Evolutionary conservation across 2,329 filamentous ascomycete species (phyloP), one percentile per base, ranked within the genome.

Genomic region (Rutstroemia sp.): DNA sequence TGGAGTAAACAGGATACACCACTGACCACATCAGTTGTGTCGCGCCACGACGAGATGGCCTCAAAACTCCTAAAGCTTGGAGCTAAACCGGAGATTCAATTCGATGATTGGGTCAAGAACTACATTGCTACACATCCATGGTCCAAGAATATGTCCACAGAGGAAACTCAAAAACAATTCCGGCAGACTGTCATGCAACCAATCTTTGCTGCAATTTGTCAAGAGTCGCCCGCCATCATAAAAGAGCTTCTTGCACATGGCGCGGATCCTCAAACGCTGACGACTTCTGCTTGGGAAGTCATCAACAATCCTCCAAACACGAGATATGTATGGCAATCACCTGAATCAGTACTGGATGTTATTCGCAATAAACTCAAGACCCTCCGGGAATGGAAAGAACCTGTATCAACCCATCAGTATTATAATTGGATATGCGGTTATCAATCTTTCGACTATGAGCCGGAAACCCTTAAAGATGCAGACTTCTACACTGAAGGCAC

Each of bases 41-140:
- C 73, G 2, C 75, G 75, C 8, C 77, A 88, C 59, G 55, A 73
- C 2, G 71, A 76, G 2, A 71, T 84, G 37, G 81, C 81, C 1
- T 64, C 79, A 30, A 82, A 80, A 59, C 73, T 94, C 2, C 75
- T 94, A 1, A 75, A 82, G 2, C 73, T 76, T 5, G 88, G 88
- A 2, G 84, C 86, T 2, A 72, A 76, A 1, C 71, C 81, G 0
- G 70, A 77, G 0, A 76, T 91, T 37, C 76, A 82, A 7, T 87
- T 86, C 58, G 81, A 85, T 34, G 75, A 75, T 3, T 91, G 83
- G 78, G 71, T 86, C 42, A 85, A 84, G 65, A 73, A 78, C 0
- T 77, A 74, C 12, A 69, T 81, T 38, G 73, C 72, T 0, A 69
- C 74, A 0, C 73, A 70, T 44, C 63, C 75, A 21, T 66, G 68